Base-by-base conservation (phyloP, 1,284 basidiomycete genomes). In the Fomitiporia mediterranea region DNA sequence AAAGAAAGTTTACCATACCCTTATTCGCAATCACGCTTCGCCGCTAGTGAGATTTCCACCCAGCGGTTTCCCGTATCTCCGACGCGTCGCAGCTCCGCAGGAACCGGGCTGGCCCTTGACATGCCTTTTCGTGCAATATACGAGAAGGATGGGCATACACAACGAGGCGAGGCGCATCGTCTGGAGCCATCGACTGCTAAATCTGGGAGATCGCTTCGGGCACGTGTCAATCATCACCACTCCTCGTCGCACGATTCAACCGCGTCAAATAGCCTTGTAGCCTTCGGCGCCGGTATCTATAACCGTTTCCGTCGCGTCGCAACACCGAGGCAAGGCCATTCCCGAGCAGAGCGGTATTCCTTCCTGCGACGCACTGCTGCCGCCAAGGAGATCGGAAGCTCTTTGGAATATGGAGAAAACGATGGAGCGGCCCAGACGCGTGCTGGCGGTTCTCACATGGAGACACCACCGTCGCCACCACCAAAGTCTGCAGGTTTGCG, bases 71-170 rank as follows among this genome's bases (percentile, higher is more conserved):
- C 43, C 19, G 32, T 47, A 9, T 52, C 56, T 19, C 43, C 56
- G 0, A 51, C 57, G 9, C 30, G 57, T 13, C 53, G 53, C 15
- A 58, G 53, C 23, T 58, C 57, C 13, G 57, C 57, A 15, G 57
- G 57, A 5, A 58, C 57, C 9, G 51, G 51, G n/a, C 32, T 47
- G 2, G 34, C 43, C 34, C 47, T 58, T 23, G 57, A 58, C 32
- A 49, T 37, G 3, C 51, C 44, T 38, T 25, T 55, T 30, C 42
- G 56, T 51, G 28, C 43, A 19, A 39, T 47, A n/a, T 17, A 38
- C 7, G 38, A 57, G 38, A 39, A 11, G 17, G 15, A 42, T n/a
- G 19, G 13, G 9, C 9, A 15, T 15, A 2, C 23, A 8, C 2
- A 42, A 17, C 39, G 39, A 19, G 19, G 21, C 17, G 19, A 15